Conservation (phyloP, 1,284 basidiomycete species). For the Pterulicium gracile region DNA sequence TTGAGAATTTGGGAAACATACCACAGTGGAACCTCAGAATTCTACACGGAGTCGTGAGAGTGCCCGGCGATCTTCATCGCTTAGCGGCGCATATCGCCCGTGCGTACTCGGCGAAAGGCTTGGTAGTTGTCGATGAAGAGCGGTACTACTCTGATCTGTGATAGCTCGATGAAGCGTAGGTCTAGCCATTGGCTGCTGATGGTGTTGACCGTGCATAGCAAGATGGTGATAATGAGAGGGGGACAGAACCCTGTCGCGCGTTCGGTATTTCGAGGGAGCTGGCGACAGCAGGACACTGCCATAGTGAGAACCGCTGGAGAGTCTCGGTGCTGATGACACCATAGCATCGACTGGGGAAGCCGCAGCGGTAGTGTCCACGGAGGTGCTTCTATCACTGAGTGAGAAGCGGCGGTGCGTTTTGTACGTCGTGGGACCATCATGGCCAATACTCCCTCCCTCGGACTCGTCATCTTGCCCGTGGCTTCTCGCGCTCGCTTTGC, state of each 20-base stretch:
- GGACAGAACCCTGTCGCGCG: neutral
- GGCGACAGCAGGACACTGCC: neutral
- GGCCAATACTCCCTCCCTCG: slow-evolving; percentile 28
- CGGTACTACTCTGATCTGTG: too few species aligned
- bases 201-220: too few species aligned
- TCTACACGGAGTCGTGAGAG: slow-evolving; percentile 9
- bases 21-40: slow-evolving; percentile 13
- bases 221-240: neutral
- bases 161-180: too few species aligned
- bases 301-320: neutral
- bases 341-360: neutral
- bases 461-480: slow-evolving; percentile 21
- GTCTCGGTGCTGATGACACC: neutral
- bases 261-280: neutral
- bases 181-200: too few species aligned
- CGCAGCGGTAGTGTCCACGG: neutral
- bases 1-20: too few species aligned
- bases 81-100: slow-evolving; percentile 13
- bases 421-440: too few species aligned
- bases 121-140: neutral
- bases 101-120: slow-evolving; percentile 13
- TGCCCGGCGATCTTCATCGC: slow-evolving; percentile 5
- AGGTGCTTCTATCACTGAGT: too few species aligned
- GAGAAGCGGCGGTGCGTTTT: too few species aligned
- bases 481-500: slow-evolving; percentile 30